Base-by-base conservation (phyloP, 2,329 filamentous ascomycete species). In the Monosporascus sp. region DNA sequence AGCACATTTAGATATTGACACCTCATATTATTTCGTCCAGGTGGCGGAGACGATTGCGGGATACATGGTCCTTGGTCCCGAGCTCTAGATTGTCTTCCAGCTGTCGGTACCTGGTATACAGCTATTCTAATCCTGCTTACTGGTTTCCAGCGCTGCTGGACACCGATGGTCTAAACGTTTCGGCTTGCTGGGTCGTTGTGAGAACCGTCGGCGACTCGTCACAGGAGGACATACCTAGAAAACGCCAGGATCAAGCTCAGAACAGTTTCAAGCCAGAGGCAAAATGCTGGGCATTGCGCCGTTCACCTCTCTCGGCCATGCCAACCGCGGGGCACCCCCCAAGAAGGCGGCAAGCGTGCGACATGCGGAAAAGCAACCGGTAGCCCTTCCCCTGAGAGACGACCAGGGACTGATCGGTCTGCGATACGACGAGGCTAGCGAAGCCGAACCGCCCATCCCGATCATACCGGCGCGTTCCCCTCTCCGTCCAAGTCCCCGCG, bases 341-440 rank as follows among this genome's bases (percentile, higher is more conserved):
- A 72, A 57, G 54, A 56, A 51, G 48, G 44, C 51, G 67, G 70
- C 48, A 74, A 78, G 72, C 59, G 65, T 74, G 63, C 74, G 77
- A 59, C 68, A 72, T 58, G 75, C 66, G 62, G 68, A 65, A 58
- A 68, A 70, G 56, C 66, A 74, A 20, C 59, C 67, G 53, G 64
- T 69, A 56, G 62, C 68, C 52, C 60, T 65, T 37, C 65, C 72
- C 24, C 74, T 80, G 62, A 72, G 75, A 55, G 76, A 78, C 62
- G 79, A 81, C 60, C 69, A 72, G 43, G 70, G 68, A 58, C 66
- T 85, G 60, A 74, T 85, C 54, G 77, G 76, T 48, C 63, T 86
- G 52, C 78, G 80, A 54, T 86, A 86, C 70, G 83, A 86, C 64
- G 77, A 85, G 67, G 82, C 80, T 37, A 70, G 77, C 49, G 76